phyloP scores from a whole-genome alignment of 176 grass and related monocot genomes.

The Oryza glaberrima region DNA sequence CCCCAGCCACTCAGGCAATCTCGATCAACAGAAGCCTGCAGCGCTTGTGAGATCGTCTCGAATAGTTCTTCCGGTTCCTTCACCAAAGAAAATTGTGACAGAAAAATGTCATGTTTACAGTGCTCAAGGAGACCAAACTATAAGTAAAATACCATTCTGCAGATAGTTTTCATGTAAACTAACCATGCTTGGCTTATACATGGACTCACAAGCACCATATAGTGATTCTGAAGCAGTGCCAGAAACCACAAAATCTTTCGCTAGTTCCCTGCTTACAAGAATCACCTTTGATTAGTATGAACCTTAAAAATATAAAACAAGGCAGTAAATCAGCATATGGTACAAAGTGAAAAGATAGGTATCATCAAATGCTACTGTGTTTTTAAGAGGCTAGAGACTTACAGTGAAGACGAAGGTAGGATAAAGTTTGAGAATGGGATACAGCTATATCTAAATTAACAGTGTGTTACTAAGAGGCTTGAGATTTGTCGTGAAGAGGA shows the following conservation, averaged over 20 bases:
- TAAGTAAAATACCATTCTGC: not conserved
- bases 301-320: not conserved
- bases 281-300: slow-evolving; percentile 24
- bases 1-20: slow-evolving; percentile 95
- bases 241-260: slow-evolving; percentile 96
- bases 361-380: slow-evolving; percentile 11
- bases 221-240: slow-evolving; percentile 87
- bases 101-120: slow-evolving; percentile 8
- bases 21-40: slow-evolving; percentile 77
- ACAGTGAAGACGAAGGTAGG: not conserved
- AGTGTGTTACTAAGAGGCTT: slow-evolving; percentile 21
- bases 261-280: slow-evolving; percentile 74
- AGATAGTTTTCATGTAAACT: slow-evolving; percentile 22
- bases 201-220: slow-evolving; percentile 94
- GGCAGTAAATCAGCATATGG: not conserved
- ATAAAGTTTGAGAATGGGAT: not conserved
- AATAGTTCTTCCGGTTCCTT: slow-evolving; percentile 94
- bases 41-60: slow-evolving; percentile 92
- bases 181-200: slow-evolving; percentile 99
- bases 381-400: slow-evolving; percentile 3
- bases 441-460: not conserved
- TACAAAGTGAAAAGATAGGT: not conserved
- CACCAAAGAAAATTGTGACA: slow-evolving; percentile 26
- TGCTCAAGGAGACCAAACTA: not conserved
- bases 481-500: not conserved